phyloP scores from a whole-genome alignment of 768 basidiomycete genomes.

The Hygrophorus pudorinus region DNA sequence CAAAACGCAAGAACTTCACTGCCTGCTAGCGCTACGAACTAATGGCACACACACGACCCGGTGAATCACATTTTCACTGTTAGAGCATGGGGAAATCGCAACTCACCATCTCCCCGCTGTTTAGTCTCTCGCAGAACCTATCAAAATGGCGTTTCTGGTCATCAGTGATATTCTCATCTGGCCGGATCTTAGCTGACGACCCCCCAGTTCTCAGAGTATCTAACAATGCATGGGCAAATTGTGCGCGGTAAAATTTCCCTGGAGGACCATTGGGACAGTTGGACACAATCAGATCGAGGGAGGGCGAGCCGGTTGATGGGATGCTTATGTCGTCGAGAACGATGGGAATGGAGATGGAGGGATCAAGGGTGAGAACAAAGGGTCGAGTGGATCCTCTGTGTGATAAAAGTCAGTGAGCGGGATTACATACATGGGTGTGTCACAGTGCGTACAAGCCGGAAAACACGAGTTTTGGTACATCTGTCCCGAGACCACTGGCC shows the following conservation, averaged over 20 bases:
- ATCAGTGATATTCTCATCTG: constrained; percentile 28
- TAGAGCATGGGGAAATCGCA: background rate
- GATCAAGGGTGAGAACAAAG: constrained; percentile 42
- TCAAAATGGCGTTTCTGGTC: constrained; percentile 38
- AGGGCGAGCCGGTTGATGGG: constrained; percentile 18
- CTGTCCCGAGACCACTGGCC: constrained; percentile 30
- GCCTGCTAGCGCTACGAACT: constrained; percentile 53
- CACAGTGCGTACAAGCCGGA: background rate
- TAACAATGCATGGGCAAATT: constrained; percentile 40
- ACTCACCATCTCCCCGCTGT: constrained; percentile 44
- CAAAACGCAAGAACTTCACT: constrained; percentile 47
- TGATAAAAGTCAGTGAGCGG: background rate
- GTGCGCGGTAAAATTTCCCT: constrained; percentile 49
- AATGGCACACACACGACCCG: background rate
- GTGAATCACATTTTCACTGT: background rate
- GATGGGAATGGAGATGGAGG: constrained; percentile 40
- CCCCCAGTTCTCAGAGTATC: constrained; percentile 42
- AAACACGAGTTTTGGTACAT: constrained; percentile 5
- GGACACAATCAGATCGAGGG: constrained; percentile 28
- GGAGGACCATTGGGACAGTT: constrained; percentile 31
- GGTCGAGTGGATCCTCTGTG: constrained; percentile 14
- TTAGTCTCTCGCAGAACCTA: constrained; percentile 38
- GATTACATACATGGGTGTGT: constrained; percentile 19
- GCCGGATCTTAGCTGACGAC: constrained; percentile 35
- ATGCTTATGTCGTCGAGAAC: constrained; percentile 30